A percentile compares a stretch with the other conserved stretches of the same genome.
phyloP scores from a whole-genome alignment of 1,284 basidiomycete genomes.

The Irpex sp. region DNA sequence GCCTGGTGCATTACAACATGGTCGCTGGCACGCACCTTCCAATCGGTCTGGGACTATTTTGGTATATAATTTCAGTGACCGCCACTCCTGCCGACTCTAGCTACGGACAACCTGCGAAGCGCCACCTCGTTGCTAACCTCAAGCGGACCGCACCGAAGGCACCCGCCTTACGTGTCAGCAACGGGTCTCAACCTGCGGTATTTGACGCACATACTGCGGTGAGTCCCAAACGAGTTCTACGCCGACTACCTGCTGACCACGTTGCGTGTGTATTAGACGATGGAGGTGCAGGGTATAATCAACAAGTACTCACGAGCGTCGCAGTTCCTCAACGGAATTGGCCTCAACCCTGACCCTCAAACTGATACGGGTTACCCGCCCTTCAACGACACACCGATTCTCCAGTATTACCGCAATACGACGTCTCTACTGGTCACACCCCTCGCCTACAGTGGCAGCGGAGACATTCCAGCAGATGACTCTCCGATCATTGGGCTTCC shows the following conservation, averaged over 20 bases:
- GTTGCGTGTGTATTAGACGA: conserved; percentile 18
- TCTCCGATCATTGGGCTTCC: conserved; percentile 17
- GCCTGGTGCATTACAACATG: not conserved
- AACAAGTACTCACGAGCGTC: conserved; percentile 36
- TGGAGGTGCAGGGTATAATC: conserved; percentile 28
- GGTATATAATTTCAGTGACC: not conserved
- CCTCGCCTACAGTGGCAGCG: conserved; percentile 7
- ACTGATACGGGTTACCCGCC: conserved; percentile 17
- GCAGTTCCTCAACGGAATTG: conserved; percentile 32
- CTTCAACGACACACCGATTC: conserved; percentile 23
- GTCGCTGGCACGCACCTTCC: not conserved
- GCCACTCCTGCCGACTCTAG: not conserved
- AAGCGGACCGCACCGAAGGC: not conserved
- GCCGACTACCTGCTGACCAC: not conserved
- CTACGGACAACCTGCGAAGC: not conserved
- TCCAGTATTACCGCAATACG: conserved; percentile 5
- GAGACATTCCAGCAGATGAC: not conserved
- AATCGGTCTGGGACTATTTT: not conserved
- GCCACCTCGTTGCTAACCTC: conserved; percentile 7
- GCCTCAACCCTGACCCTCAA: conserved; percentile 27
- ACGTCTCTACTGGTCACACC: not conserved
- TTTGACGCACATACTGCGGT: conserved; percentile 15
- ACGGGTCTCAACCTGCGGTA: conserved; percentile 1
- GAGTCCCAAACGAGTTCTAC: not conserved
- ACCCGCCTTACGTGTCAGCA: not conserved